phyloP scores from a whole-genome alignment of 345 rosid species.

The Microthlaspi erraticum region DNA sequence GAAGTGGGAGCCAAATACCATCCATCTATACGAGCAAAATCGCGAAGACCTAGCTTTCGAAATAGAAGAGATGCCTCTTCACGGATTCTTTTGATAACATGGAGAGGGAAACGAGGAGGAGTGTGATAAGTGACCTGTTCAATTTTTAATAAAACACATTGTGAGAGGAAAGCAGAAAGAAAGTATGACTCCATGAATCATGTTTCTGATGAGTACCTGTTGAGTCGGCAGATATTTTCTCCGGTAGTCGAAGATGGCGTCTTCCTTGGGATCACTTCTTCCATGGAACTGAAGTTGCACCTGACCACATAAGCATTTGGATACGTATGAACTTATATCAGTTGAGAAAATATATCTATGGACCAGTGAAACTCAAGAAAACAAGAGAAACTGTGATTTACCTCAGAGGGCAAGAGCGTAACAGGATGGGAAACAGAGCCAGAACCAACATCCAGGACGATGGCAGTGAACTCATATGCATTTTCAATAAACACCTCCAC shows the following conservation, averaged over 20 bases:
- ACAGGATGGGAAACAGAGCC: conserved; percentile 77
- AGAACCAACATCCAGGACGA: conserved; percentile 88
- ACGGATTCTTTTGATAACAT: conserved; percentile 69
- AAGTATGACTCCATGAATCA: no score
- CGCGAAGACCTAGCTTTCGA: conserved; percentile 71
- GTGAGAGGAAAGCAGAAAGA: conserved; percentile 6
- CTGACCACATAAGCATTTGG: conserved; percentile 51
- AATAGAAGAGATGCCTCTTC: conserved; percentile 87
- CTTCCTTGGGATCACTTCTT: conserved; percentile 63
- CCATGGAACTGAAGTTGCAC: conserved; percentile 87
- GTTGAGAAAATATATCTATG: conserved; percentile 11
- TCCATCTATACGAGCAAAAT: conserved; percentile 96
- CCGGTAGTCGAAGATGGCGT: conserved; percentile 86
- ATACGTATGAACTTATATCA: conserved; percentile 6
- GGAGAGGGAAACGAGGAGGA: conserved; percentile 89
- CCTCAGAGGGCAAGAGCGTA: conserved; percentile 91
- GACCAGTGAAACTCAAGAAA: conserved; percentile 18
- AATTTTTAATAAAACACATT: conserved; percentile 29
- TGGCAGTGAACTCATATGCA: conserved; percentile 91
- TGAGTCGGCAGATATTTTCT: conserved; percentile 96
- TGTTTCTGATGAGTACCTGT: conserved; percentile 59
- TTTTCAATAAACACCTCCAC: conserved; percentile 86
- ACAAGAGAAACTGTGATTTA: conserved; percentile 39
- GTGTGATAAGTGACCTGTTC: conserved; percentile 92
- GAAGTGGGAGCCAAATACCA: conserved; percentile 78